phyloP scores from a whole-genome alignment of 1,284 basidiomycete genomes.

The Neonothopanus nambi region DNA sequence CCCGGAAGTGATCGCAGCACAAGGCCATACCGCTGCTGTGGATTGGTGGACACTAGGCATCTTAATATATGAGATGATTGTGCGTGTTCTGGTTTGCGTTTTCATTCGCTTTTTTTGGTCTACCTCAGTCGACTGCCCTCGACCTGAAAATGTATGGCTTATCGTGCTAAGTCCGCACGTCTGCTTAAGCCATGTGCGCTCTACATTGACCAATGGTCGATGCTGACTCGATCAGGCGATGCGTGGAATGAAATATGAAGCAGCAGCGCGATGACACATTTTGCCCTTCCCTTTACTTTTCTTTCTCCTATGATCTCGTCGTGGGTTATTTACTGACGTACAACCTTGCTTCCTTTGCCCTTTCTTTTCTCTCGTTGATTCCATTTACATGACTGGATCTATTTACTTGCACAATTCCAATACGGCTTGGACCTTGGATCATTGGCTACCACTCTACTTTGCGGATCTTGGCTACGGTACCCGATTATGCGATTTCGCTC shows the following conservation, averaged over 20 bases:
- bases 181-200: neutral
- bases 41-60: slow-evolving; percentile 99
- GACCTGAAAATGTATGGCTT: neutral
- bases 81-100: slow-evolving; percentile 56
- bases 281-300: too few relatives aligned
- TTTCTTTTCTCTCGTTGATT: neutral
- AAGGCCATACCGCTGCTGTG: slow-evolving; percentile 97
- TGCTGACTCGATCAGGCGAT: too few relatives aligned
- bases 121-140: too few relatives aligned
- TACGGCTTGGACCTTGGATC: neutral
- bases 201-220: slow-evolving; percentile 13
- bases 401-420: neutral
- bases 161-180: neutral
- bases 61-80: slow-evolving; percentile 99
- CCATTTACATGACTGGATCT: neutral
- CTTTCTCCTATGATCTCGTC: too few relatives aligned
- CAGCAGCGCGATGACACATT: too few relatives aligned
- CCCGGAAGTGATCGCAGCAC: slow-evolving; percentile 97
- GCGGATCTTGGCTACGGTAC: neutral
- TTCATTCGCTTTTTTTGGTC: slow-evolving; percentile 4
- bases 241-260: too few relatives aligned
- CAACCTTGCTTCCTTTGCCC: neutral
- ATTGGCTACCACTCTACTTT: slow-evolving; percentile 9
- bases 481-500: too few relatives aligned
- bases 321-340: slow-evolving; percentile 16